Base-by-base conservation (phyloP, 2,329 filamentous ascomycete species). In the Fusarium abutilonis region DNA sequence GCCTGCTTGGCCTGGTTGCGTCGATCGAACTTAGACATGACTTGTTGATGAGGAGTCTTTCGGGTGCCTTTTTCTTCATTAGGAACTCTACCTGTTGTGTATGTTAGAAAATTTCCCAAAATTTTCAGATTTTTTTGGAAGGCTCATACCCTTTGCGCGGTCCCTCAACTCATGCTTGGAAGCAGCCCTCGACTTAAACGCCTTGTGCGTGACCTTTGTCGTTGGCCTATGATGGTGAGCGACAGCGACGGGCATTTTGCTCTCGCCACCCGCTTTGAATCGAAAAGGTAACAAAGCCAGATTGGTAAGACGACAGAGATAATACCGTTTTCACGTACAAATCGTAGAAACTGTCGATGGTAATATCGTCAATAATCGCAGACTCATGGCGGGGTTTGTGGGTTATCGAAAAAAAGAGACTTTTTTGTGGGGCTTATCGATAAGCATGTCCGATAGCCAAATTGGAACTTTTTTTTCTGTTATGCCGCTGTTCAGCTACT, bases 21-120 rank as follows among this genome's bases (percentile, higher is more conserved):
- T 58, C 95, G 90, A 77, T 97, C 93, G 75, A 99, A 86, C 79
- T 98, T 99, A 56, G 93, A 96, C 91, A 97, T 94, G 79, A 97
- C 87, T 79, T 97, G 92, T 76, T 99, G 95, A 76, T 97, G 92
- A 52, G 92, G 92, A 14, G 94, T 97, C 77, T 92, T 96, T 72
- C 94, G 88, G 70, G 83, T 82, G 60, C 89, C 89, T 70, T 84
- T 86, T 73, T 96, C 91, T 73, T 96, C 91, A 71, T 86, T 80
- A 52, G 83, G 89, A 45, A 94, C 84, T 77, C 95, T 95, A 74
- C 93, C 92, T 95, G 26, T 19, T 4, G 38, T 13, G 3, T 10
- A 4, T 23, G 44, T 64, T 11, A 64, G 44, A 51, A 26, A 19
- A 4, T 19, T 40, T 14, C 2, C 6, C 3, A 1, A 8, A 9